Evolutionary conservation across 768 basidiomycete species (phyloP).

Genomic region (Tricholoma furcatifolium): DNA sequence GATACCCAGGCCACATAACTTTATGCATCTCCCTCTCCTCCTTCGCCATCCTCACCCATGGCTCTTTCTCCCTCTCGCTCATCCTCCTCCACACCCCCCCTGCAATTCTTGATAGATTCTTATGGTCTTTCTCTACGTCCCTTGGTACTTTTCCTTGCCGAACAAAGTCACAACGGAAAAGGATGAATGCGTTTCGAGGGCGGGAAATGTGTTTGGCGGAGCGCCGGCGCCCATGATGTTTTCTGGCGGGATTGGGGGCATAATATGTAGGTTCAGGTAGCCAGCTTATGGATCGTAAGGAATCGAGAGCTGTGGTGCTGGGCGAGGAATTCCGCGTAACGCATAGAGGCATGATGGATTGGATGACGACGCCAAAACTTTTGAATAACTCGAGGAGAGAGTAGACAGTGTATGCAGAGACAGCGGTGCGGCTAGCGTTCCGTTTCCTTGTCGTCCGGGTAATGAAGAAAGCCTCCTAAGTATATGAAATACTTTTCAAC

Average conservation of each 20-base stretch:
- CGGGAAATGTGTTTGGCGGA: conserved; percentile 62
- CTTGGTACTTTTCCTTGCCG: conserved; percentile 56
- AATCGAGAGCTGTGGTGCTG: no score
- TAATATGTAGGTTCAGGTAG: conserved; percentile 24
- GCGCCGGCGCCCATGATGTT: conserved; percentile 49
- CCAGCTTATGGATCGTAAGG: neutral
- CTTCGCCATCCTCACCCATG: conserved; percentile 52
- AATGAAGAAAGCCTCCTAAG: no score
- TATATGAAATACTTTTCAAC: no score
- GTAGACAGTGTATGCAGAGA: no score
- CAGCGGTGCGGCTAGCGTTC: no score
- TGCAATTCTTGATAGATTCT: conserved; percentile 68
- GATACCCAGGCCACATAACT: conserved; percentile 40
- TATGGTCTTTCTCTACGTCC: conserved; percentile 60
- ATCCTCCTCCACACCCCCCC: conserved; percentile 65
- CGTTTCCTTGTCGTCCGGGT: no score
- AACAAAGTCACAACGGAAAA: conserved; percentile 75
- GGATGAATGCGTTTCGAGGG: conserved; percentile 77
- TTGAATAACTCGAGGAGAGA: no score
- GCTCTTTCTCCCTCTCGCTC: conserved; percentile 39
- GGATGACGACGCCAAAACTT: no score
- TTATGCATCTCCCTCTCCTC: conserved; percentile 46
- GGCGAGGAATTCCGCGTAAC: no score
- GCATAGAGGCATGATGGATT: no score
- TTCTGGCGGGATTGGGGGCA: conserved; percentile 30